phyloP scores from a whole-genome alignment of 2,329 filamentous ascomycete species.

The Rachicladosporium sp. region DNA sequence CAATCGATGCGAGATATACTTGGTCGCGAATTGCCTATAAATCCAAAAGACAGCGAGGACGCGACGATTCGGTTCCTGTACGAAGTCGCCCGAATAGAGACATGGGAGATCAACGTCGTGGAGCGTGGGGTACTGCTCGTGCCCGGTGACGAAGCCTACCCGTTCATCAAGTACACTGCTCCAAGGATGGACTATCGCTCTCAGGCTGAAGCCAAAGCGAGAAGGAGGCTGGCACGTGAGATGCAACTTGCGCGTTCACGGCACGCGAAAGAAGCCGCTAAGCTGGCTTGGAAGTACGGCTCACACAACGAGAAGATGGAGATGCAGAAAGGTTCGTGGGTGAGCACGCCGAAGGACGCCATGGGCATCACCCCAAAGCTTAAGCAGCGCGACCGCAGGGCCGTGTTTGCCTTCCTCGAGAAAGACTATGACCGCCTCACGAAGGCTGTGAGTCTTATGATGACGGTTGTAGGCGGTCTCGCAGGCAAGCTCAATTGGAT shows the following conservation, averaged over 20 bases:
- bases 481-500: slow-evolving; percentile 29
- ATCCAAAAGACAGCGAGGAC: background rate
- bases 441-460: slow-evolving; percentile 20
- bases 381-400: slow-evolving; percentile 12
- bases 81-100: slow-evolving; percentile 6
- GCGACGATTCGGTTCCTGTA: slow-evolving; percentile 6
- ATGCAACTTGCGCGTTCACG: background rate
- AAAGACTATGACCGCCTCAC: slow-evolving; percentile 21
- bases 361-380: slow-evolving; percentile 5
- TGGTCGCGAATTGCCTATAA: background rate
- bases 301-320: background rate
- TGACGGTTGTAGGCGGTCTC: slow-evolving; percentile 24
- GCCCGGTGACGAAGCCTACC: background rate
- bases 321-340: background rate
- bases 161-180: slow-evolving; percentile 10
- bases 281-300: background rate
- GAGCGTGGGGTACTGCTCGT: background rate
- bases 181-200: background rate
- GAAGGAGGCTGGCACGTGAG: background rate
- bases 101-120: slow-evolving; percentile 7
- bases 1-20: background rate
- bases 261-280: too few species aligned
- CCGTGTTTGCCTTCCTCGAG: slow-evolving; percentile 10
- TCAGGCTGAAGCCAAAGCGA: background rate
- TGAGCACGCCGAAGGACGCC: too few species aligned